Evolutionary conservation across 495 filamentous ascomycete species (phyloP).

Genomic region (Hypoxylon trugodes): DNA sequence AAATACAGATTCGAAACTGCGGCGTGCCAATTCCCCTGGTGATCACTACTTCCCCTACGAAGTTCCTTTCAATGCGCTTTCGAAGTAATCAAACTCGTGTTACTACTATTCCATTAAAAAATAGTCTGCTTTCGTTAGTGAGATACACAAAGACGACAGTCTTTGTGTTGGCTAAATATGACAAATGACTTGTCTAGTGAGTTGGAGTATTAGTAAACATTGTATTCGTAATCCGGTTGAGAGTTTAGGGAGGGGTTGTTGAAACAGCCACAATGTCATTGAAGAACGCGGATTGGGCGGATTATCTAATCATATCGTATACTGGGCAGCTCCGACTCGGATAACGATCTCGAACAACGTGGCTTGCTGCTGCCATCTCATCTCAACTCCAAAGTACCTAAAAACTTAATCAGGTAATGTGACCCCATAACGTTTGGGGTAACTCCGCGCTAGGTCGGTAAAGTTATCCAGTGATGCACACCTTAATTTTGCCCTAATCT

Average conservation of each 20-base stretch:
- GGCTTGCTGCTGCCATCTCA: slow-evolving; percentile 1
- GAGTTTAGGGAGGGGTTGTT: background rate
- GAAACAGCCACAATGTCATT: slow-evolving; percentile 7
- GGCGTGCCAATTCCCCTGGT: background rate
- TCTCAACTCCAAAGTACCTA: background rate
- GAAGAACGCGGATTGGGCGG: background rate
- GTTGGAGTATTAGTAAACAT: background rate
- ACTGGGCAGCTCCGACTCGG: background rate
- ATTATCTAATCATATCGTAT: background rate
- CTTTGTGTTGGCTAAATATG: slow-evolving; percentile 11
- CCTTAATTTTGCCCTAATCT: too few relatives aligned
- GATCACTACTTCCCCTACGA: background rate
- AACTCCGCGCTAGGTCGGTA: background rate
- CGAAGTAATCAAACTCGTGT: slow-evolving; percentile 8
- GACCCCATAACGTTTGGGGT: background rate
- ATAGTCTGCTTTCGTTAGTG: background rate
- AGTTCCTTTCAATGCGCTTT: background rate
- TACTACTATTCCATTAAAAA: background rate
- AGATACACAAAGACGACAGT: background rate
- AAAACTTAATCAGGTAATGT: slow-evolving; percentile 15
- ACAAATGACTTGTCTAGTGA: slow-evolving; percentile 3
- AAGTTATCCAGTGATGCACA: too few relatives aligned
- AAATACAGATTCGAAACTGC: slow-evolving; percentile 3
- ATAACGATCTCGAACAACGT: background rate
- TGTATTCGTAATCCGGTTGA: background rate